These are phyloP conservation scores for Xylariales sp. DNA, from an alignment of 2,329 filamentous ascomycete genomes.

Conservation along the genomic window DNA sequence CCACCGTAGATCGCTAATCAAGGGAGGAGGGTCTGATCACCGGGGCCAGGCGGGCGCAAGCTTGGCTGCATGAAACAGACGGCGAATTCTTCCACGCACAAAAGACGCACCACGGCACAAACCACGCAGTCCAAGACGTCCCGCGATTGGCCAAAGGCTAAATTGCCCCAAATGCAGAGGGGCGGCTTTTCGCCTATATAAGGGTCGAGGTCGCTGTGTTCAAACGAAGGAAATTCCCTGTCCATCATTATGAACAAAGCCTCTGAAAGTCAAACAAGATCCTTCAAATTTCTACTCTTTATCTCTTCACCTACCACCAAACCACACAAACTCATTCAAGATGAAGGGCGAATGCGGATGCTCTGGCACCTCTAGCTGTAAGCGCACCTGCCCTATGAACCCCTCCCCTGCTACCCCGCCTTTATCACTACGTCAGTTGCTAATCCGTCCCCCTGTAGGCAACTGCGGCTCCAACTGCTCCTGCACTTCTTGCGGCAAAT, in stretches of 20 bases:
- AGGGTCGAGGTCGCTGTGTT: constrained; percentile 6
- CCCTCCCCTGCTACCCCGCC: constrained; percentile 11
- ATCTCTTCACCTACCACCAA: background rate
- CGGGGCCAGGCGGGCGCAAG: no score
- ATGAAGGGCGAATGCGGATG: constrained; percentile 35
- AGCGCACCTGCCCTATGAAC: constrained; percentile 11
- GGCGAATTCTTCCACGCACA: constrained; percentile 5
- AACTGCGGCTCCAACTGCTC: constrained; percentile 24
- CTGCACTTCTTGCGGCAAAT: constrained; percentile 31
- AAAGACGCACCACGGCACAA: constrained; percentile 3
- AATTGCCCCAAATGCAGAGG: background rate
- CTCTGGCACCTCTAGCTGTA: constrained; percentile 29
- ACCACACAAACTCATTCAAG: constrained; percentile 12
- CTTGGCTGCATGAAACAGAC: no score
- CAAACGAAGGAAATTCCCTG: background rate
- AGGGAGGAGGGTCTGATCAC: no score
- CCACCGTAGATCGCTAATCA: no score
- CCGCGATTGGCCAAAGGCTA: constrained; percentile 2
- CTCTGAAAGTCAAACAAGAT: background rate
- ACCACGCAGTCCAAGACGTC: constrained; percentile 2
- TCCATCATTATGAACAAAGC: constrained; percentile 1
- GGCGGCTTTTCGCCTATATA: constrained; percentile 9
- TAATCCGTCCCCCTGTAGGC: constrained; percentile 10
- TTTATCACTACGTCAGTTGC: constrained; percentile 2
- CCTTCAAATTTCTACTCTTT: background rate